Percentiles rank a stretch among this genome's conserved stretches.
phyloP scores from a whole-genome alignment of 768 basidiomycete genomes.

The Suillus lakei region DNA sequence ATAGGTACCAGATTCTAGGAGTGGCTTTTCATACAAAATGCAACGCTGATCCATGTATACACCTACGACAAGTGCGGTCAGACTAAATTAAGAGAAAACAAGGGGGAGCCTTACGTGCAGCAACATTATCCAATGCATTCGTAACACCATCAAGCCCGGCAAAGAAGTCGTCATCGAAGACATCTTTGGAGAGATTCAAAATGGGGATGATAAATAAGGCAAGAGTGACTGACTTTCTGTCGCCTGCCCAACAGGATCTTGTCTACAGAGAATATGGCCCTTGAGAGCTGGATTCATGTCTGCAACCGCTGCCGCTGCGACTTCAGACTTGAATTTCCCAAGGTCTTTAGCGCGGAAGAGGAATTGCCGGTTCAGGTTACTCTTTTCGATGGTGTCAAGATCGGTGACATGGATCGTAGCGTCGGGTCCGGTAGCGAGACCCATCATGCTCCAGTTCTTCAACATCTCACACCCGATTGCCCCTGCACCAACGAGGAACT shows the following conservation, averaged over 20 bases:
- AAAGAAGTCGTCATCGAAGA: slow-evolving; percentile 91
- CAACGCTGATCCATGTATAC: slow-evolving; percentile 99
- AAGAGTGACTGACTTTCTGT: slow-evolving; percentile 77
- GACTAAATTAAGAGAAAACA: slow-evolving; percentile 13
- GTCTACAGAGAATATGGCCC: slow-evolving; percentile 85
- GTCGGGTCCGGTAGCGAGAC: slow-evolving; percentile 77
- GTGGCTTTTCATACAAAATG: slow-evolving; percentile 93
- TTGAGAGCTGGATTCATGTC: slow-evolving; percentile 95
- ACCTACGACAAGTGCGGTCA: slow-evolving; percentile 48
- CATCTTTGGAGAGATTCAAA: slow-evolving; percentile 51
- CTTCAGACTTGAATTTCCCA: slow-evolving; percentile 96
- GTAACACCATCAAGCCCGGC: slow-evolving; percentile 89
- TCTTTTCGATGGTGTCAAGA: slow-evolving; percentile 99
- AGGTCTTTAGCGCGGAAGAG: slow-evolving; percentile 95
- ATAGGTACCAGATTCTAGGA: slow-evolving; percentile 97
- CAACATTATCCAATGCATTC: slow-evolving; percentile 96
- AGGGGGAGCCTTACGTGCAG: slow-evolving; percentile 72
- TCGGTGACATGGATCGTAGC: slow-evolving; percentile 94
- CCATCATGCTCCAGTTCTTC: slow-evolving; percentile 99
- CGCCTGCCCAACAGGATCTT: slow-evolving; percentile 91
- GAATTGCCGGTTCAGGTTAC: slow-evolving; percentile 97
- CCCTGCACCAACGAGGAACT: slow-evolving; percentile 98
- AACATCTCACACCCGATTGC: slow-evolving; percentile 99
- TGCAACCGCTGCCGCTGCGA: slow-evolving; percentile 86
- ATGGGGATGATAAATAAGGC: slow-evolving; percentile 1